phyloP scores from a whole-genome alignment of 2,329 filamentous ascomycete species.

The Aspergillus sp. region DNA sequence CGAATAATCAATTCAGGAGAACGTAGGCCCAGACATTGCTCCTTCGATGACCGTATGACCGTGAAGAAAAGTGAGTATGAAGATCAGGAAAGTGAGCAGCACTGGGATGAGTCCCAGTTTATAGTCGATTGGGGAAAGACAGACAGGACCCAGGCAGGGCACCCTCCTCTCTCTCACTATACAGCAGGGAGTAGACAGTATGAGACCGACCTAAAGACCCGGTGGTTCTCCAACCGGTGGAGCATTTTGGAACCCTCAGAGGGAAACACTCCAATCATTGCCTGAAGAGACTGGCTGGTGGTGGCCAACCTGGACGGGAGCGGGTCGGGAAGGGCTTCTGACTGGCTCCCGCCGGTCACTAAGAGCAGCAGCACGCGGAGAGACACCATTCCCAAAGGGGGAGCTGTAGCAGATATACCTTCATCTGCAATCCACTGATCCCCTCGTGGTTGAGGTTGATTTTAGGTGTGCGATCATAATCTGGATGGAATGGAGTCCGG shows the following conservation, averaged over 20 bases:
- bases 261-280: constrained; percentile 12
- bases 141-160: background rate
- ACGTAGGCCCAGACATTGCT: background rate
- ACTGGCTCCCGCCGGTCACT: constrained; percentile 15
- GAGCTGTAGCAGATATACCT: constrained; percentile 27
- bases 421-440: constrained; percentile 30
- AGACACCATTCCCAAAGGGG: constrained; percentile 35
- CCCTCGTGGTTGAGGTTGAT: background rate
- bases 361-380: constrained; percentile 17
- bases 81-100: constrained; percentile 2
- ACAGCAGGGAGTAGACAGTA: background rate
- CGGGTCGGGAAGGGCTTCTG: constrained; percentile 1
- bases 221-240: background rate
- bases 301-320: constrained; percentile 6
- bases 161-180: background rate
- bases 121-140: constrained; percentile 10
- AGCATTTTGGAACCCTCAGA: background rate
- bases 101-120: constrained; percentile 9
- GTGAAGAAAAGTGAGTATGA: constrained; percentile 1
- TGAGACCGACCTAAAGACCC: background rate
- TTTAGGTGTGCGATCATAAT: background rate
- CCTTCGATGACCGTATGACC: background rate
- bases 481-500: background rate
- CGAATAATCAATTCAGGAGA: too few relatives aligned
- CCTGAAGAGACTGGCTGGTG: background rate